Evolutionary conservation across 306 rosid genomes (phyloP), one percentile per base, ranked within the genome.

Genomic region (Vigna hirtella): DNA sequence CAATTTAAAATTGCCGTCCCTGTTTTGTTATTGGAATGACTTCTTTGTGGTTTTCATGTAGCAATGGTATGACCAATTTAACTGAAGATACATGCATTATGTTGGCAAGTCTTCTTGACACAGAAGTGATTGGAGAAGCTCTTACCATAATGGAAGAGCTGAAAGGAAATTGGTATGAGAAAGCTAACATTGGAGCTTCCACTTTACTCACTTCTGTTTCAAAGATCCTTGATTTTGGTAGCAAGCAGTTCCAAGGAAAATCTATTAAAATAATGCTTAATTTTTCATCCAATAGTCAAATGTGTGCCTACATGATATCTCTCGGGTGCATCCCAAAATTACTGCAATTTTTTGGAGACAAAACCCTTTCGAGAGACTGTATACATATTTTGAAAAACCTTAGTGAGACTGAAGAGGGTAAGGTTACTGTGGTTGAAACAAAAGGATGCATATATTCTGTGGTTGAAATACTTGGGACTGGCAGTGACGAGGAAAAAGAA

Each of bases 391-490:
- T 92, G 87, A 82, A 85, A 80, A 92, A 90, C 80, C 85, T 92
- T 50, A 76, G 87, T 77, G 63, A 81, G 66, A 55, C 72, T 1
- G 88, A 86, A 68, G 92, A 85, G 69, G 97, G 88, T 17, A 79
- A 90, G 81, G 62, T 80, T 43, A 74, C 83, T 15, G 65, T 92
- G 76, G 86, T 68, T 9, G 90, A 83, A 82, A 89, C 94, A 43
- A 67, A 78, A 15, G 98, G 97, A 52, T 92, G 97, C 90, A 72
- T 94, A 79, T 73, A 86, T 84, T 77, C 73, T 73, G 72, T 94
- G 67, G 90, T 85, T 70, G 88, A 83, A 76, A 70, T 83, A 58
- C 94, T 94, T 7, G 90, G 76, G 7, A 42, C 13, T 8, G 91
- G 81, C 72, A 81, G 74, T 64, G 72, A 77, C 0, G 92, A 89